Evolutionary conservation across 2,329 filamentous ascomycete species (phyloP), one percentile per base, ranked within the genome.

Genomic region (Aspergillus brasiliensis): DNA sequence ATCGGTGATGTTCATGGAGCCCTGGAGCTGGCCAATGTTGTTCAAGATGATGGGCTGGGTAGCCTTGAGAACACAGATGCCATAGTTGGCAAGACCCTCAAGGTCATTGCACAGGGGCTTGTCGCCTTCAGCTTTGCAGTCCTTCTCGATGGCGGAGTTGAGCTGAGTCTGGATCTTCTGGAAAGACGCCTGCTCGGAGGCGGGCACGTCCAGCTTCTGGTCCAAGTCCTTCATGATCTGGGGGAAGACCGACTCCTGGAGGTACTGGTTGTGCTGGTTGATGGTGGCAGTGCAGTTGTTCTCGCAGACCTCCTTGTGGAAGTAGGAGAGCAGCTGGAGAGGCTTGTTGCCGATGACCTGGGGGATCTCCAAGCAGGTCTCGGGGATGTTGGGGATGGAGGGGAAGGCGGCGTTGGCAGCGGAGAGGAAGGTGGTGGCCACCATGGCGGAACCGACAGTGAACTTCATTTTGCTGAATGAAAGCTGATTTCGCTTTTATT

Each of bases 211-310:
- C 17, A 60, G 49, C 34, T 48, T 56, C 23, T 53, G 23, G 19
- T 59, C 51, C 17, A 60, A 15, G 21, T 55, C 42, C 49, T 60
- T 53, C 28, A 57, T 51, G 21, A 60, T 27, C 48, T 60, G 48
- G 5, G 60, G 60, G 48, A 54, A n/a, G 11, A 62, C 53, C 8
- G 46, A 34, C 15, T 60, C 51, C 31, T 60, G 31, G n/a, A 62
- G 11, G 37, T 54, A 62, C 11, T 52, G 21, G 47, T 51, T 60
- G 42, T 57, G 53, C 34, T 62, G 47, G 53, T 62, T 62, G 60
- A 62, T 60, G 15, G 60, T 62, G 48, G 60, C 42, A 17, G 48
- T 54, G 57, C 60, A 62, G 44, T 57, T 54, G 57, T 62, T 52
- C 34, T 60, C 47, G 27, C 60, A 62, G 2, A 57, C 60, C 15